phyloP scores from a whole-genome alignment of 345 rosid species.

The Nasturtium officinale region DNA sequence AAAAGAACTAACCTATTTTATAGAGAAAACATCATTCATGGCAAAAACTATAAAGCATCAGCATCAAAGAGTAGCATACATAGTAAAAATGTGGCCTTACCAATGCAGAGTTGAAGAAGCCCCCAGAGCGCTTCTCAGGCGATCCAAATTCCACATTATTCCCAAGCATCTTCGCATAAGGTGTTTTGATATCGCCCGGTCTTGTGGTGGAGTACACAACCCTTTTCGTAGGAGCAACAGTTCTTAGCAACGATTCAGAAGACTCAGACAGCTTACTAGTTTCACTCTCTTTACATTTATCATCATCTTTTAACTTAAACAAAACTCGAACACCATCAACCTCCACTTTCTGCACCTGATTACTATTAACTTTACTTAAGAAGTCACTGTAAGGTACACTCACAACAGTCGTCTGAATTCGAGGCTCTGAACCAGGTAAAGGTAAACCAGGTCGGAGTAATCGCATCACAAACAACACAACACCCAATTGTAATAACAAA shows the following conservation, averaged over 20 bases:
- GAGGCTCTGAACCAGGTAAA: constrained; percentile 81
- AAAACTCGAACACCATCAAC: constrained; percentile 82
- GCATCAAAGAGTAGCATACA: too few species aligned
- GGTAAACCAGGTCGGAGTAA: constrained; percentile 87
- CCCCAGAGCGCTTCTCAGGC: constrained; percentile 84
- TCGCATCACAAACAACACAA: constrained; percentile 81
- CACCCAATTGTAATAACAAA: constrained; percentile 72
- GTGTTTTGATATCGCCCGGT: constrained; percentile 80
- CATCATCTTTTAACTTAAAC: constrained; percentile 77
- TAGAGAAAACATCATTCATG: not conserved
- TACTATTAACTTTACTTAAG: constrained; percentile 62
- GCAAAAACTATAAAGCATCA: too few species aligned
- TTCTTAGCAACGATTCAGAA: constrained; percentile 59
- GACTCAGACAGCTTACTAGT: constrained; percentile 59
- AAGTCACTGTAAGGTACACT: constrained; percentile 91
- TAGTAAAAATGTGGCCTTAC: constrained; percentile 44
- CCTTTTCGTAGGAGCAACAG: constrained; percentile 60
- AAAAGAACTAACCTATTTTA: too few species aligned
- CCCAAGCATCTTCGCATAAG: constrained; percentile 92
- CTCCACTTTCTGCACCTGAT: constrained; percentile 85
- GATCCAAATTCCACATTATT: constrained; percentile 90
- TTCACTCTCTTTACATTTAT: constrained; percentile 49
- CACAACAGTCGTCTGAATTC: constrained; percentile 59
- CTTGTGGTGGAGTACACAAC: constrained; percentile 81
- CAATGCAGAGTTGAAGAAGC: constrained; percentile 78